Base-by-base conservation (phyloP, 371 early-diverging fungal genomes). In the Circinella minor region DNA sequence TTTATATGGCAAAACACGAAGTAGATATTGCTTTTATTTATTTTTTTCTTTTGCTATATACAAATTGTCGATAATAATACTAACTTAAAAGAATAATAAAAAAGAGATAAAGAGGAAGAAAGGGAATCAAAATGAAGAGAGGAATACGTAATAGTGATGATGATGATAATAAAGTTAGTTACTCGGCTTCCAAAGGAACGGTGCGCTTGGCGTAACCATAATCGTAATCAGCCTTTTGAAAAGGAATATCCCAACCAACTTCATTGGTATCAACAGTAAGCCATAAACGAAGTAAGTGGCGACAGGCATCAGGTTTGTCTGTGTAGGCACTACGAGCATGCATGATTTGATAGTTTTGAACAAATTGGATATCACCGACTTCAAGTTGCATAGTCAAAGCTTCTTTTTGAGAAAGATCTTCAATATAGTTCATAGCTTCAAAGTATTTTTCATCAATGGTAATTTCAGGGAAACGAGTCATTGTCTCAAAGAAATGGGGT, bases 401-500 rank as follows among this genome's bases (percentile, higher is more conserved):
- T 62, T 83, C 81, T 6, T 69, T 71, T 38, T 83, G 79, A 51
- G 75, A 79, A 4, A 83, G 71, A 1, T 72, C 72, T 67, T 83
- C 79, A 14, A 83, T 75, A 61, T 79, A 81, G 27, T 67, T 55
- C 77, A 83, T 81, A 1, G 83, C 81, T 47, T 83, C 81, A 36
- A 74, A 76, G 49, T 75, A 74, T 18, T 70, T 73, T 36, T 71
- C 67, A 17, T 74, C 76, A 11, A 81, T 59, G 3, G 36, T 61
- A 5, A 81, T 63, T 4, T 61, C 83, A 15, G 77, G 76, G 61
- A 83, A 79, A 0, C 83, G 75, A 5, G 75, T 76, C 63, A 83
- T 74, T 4, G 83, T 79, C 46, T 81, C 81, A 49, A 77, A 79
- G 55, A 83, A 83, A 61, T 83, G 83, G 15, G 83, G 83, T 11